Conservation (phyloP, 306 rosid genomes). For the Cucumis sativus region DNA sequence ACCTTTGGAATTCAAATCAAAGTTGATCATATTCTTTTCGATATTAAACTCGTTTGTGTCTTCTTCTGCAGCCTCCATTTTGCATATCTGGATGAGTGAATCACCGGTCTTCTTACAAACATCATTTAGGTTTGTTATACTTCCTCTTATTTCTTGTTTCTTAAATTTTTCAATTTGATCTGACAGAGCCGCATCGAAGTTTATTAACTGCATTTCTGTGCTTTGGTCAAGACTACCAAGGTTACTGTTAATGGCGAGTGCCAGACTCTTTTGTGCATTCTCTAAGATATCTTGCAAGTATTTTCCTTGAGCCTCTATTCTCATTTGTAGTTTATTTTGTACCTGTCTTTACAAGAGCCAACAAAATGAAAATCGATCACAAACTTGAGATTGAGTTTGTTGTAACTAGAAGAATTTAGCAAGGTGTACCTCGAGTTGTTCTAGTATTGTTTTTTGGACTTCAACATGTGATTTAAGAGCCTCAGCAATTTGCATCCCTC, state of each 20-base stretch:
- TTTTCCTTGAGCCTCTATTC: slow-evolving; percentile 90
- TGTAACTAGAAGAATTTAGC: neutral
- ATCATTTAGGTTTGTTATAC: slow-evolving; percentile 22
- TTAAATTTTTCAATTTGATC: slow-evolving; percentile 56
- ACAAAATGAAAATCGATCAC: neutral
- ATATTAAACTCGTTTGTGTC: slow-evolving; percentile 36
- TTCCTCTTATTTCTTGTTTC: slow-evolving; percentile 36
- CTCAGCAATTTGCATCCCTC: slow-evolving; percentile 53
- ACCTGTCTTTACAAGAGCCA: slow-evolving; percentile 26
- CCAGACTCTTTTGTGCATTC: slow-evolving; percentile 61
- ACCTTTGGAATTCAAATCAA: slow-evolving; percentile 67
- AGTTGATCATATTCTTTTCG: slow-evolving; percentile 33
- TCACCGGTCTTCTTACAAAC: slow-evolving; percentile 18
- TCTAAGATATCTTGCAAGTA: slow-evolving; percentile 71
- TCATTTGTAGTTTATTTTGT: slow-evolving; percentile 61
- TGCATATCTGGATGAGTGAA: slow-evolving; percentile 28
- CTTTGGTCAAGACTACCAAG: slow-evolving; percentile 26
- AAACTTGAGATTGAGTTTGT: neutral
- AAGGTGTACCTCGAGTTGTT: slow-evolving; percentile 68
- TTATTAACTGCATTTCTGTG: slow-evolving; percentile 46
- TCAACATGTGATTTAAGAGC: slow-evolving; percentile 51
- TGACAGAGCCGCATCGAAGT: slow-evolving; percentile 55
- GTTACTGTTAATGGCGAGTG: slow-evolving; percentile 31
- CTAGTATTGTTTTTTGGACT: slow-evolving; percentile 67
- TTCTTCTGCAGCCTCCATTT: slow-evolving; percentile 20